Base-by-base conservation (phyloP, 805 yeast genomes). In the Lipomyces spencermartinsiae region DNA sequence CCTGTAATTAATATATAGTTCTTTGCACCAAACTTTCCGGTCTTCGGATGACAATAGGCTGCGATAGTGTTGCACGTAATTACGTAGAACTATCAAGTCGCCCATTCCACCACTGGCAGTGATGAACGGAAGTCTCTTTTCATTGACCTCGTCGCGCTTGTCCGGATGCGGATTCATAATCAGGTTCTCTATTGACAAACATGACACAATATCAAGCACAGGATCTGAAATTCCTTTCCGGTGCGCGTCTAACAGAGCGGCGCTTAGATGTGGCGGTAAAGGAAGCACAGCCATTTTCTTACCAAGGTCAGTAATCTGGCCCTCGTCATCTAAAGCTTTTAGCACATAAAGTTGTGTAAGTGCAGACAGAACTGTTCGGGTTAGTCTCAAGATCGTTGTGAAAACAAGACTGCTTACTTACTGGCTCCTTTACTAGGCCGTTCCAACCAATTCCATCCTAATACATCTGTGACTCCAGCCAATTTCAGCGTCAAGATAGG, bases 381-480 rank as follows among this genome's bases (percentile, higher is more conserved):
- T 53, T 34, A 55, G 39, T 35, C 19, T 10, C 37, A 19, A 3
- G 19, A 8, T 29, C n/a, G 1, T n/a, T 29, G 34, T 35, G 29
- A 59, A 51, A 19, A 62, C 19, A 9, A 46, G 37, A 31, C 22
- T 22, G 53, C 35, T 16, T 19, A 62, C 70, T 53, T 58, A 68
- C 71, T 82, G 0, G 97, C 84, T 8, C 88, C 90, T 71, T 86
- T 84, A 2, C 95, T 93, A 0, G 99, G 99, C 71, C 90, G 85
- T 76, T 94, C 97, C 56, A 95, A 82, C 98, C 99, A 95, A 25
- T 91, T 83, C 93, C 98, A 95, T 67, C 87, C 86, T 59, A 92
- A 78, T 51, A 95, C 85, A 78, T 95, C 96, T 63, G 90, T 87
- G 7, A 94, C 91, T 2, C 94, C 93, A 59, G 92, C 85, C 67